Conservation (phyloP, 192 early-diverging fungal species). For the Coemansia sp. region DNA sequence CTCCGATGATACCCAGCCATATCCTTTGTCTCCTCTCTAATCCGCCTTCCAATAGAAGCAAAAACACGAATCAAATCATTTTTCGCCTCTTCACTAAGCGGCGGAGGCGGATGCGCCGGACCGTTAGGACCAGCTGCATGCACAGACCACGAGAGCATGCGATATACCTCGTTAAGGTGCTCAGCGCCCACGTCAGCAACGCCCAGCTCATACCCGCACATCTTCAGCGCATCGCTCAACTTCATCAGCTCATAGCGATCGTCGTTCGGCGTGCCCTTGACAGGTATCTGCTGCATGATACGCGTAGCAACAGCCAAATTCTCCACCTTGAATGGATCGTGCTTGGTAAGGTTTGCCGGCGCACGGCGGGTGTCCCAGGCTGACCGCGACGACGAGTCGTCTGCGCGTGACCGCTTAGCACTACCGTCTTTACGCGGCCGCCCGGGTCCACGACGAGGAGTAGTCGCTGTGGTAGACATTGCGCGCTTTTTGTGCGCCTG, state of each 20-base stretch:
- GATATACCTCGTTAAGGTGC: slow-evolving; percentile 28
- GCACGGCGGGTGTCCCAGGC: slow-evolving; percentile 25
- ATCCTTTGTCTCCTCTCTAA: slow-evolving; percentile 42
- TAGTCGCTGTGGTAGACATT: background rate
- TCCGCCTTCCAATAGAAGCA: slow-evolving; percentile 29
- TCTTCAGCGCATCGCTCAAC: slow-evolving; percentile 45
- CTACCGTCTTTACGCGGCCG: slow-evolving; percentile 27
- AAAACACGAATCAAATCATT: slow-evolving; percentile 26
- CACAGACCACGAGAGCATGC: slow-evolving; percentile 37
- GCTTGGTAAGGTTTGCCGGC: slow-evolving; percentile 39
- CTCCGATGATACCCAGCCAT: slow-evolving; percentile 40
- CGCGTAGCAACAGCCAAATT: slow-evolving; percentile 13
- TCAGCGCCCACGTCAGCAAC: slow-evolving; percentile 9
- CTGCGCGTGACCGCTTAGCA: background rate
- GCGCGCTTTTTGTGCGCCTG: background rate
- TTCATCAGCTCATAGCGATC: slow-evolving; percentile 47
- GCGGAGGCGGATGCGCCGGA: slow-evolving; percentile 20
- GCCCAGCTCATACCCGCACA: slow-evolving; percentile 44
- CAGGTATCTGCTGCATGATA: slow-evolving; percentile 21
- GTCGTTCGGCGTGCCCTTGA: slow-evolving; percentile 13
- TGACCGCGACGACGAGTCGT: slow-evolving; percentile 7
- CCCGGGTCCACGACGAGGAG: slow-evolving; percentile 16
- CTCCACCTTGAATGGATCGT: slow-evolving; percentile 31
- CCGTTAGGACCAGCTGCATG: slow-evolving; percentile 20
- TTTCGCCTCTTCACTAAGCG: slow-evolving; percentile 23